These are phyloP conservation scores for Fusarium buharicum DNA, from an alignment of 2,329 filamentous ascomycete species.

Conservation along the genomic window DNA sequence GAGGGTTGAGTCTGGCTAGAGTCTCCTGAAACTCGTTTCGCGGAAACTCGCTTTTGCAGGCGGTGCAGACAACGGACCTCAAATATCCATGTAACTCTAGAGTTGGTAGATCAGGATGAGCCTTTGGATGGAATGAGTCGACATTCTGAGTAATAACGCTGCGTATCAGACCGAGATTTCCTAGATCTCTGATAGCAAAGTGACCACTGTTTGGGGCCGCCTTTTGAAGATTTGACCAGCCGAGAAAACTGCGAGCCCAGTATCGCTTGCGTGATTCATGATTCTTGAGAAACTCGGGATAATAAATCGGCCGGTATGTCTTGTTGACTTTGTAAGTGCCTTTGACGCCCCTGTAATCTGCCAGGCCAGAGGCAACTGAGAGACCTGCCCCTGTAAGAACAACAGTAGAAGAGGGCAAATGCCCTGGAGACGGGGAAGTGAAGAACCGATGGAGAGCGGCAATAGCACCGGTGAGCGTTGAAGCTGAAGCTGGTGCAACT, in stretches of 20 bases:
- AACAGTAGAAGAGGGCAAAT: constrained; percentile 60
- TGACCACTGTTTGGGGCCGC: constrained; percentile 85
- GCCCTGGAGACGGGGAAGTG: constrained; percentile 63
- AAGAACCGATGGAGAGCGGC: constrained; percentile 83
- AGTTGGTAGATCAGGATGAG: constrained; percentile 79
- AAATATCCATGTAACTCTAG: constrained; percentile 94
- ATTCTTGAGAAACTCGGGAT: constrained; percentile 83
- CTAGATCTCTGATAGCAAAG: constrained; percentile 78
- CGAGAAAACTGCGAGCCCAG: constrained; percentile 94
- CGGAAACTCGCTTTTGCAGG: constrained; percentile 77
- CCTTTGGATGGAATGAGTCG: constrained; percentile 86
- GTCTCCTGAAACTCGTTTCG: constrained; percentile 80
- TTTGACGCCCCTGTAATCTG: constrained; percentile 89
- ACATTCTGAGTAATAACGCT: constrained; percentile 95
- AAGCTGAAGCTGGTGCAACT: constrained; percentile 78
- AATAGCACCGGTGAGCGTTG: constrained; percentile 76
- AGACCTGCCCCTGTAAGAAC: constrained; percentile 85
- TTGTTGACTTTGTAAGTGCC: constrained; percentile 95
- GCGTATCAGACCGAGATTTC: constrained; percentile 75
- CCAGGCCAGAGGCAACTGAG: constrained; percentile 89
- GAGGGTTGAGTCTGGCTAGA: constrained; percentile 82
- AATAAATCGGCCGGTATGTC: constrained; percentile 90
- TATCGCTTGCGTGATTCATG: constrained; percentile 92
- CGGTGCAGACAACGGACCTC: constrained; percentile 81
- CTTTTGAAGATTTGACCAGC: constrained; percentile 84